Percentiles rank a stretch among this genome's conserved stretches.
These are phyloP conservation scores for Coniochaeta ligniaria DNA, from an alignment of 2,329 filamentous ascomycete species.

Conservation along the genomic window DNA sequence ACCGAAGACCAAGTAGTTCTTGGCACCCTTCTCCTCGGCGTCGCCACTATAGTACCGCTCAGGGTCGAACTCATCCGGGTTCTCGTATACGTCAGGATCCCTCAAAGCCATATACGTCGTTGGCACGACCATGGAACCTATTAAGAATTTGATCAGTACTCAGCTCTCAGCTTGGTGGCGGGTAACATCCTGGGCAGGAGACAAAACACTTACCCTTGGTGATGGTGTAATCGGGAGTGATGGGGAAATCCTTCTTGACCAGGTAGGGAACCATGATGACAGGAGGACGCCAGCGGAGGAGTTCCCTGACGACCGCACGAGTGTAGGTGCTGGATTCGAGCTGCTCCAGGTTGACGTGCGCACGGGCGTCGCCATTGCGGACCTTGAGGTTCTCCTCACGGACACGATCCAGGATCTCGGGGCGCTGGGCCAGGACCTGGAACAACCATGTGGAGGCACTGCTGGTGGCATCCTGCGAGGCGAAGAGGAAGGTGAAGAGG, in stretches of 20 bases:
- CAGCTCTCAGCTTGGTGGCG: neutral
- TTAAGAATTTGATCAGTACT: neutral
- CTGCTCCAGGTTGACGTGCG: constrained; percentile 70
- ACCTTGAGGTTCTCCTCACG: constrained; percentile 81
- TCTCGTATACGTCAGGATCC: constrained; percentile 85
- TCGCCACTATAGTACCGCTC: constrained; percentile 88
- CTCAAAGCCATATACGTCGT: constrained; percentile 86
- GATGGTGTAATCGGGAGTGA: constrained; percentile 81
- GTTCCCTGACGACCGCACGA: constrained; percentile 83
- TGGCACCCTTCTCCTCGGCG: constrained; percentile 75
- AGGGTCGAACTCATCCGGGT: constrained; percentile 83
- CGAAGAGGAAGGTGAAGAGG: constrained; percentile 93
- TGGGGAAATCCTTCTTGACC: constrained; percentile 91
- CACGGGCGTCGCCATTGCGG: constrained; percentile 67
- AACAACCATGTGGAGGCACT: constrained; percentile 93
- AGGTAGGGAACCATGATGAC: constrained; percentile 96
- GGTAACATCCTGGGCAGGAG: neutral
- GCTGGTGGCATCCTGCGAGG: constrained; percentile 93
- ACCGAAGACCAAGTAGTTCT: constrained; percentile 97
- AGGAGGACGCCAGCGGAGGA: constrained; percentile 87
- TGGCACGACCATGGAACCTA: constrained; percentile 86
- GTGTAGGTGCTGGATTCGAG: constrained; percentile 88
- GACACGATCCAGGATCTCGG: constrained; percentile 84
- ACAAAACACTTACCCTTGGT: constrained; percentile 59
- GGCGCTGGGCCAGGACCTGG: constrained; percentile 87